Evolutionary conservation across 177 flowering plant genomes (phyloP).

Genomic region (Vitis hybrid): DNA sequence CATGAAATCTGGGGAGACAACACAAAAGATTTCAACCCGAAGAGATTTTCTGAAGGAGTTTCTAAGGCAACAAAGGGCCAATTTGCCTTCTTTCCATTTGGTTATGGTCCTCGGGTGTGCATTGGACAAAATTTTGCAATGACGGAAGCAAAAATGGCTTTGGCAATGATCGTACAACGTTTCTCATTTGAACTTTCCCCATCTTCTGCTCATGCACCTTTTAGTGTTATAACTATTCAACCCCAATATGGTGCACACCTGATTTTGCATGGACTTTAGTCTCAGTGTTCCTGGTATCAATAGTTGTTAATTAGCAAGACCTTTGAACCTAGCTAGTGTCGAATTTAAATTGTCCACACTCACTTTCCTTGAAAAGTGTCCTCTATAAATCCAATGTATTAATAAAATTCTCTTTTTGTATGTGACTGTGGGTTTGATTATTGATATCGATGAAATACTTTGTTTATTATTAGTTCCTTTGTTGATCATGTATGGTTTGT

Average conservation of each 20-base stretch:
- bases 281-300: too few relatives aligned
- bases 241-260: constrained; percentile 29
- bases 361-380: too few relatives aligned
- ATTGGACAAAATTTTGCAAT: constrained; percentile 34
- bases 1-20: constrained; percentile 37
- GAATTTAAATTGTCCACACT: too few relatives aligned
- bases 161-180: constrained; percentile 26
- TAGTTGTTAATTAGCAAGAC: too few relatives aligned
- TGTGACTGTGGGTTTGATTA: too few relatives aligned
- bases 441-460: too few relatives aligned
- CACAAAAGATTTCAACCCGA: constrained; percentile 40
- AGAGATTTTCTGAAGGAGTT: constrained; percentile 36
- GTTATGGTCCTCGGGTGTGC: constrained; percentile 31
- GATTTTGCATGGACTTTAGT: constrained; percentile 7
- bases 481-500: too few relatives aligned
- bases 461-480: too few relatives aligned
- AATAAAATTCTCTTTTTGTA: too few relatives aligned
- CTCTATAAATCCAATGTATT: too few relatives aligned
- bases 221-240: constrained; percentile 8
- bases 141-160: constrained; percentile 31
- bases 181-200: constrained; percentile 30
- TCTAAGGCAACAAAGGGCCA: constrained; percentile 31
- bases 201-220: constrained; percentile 33
- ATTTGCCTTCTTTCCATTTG: constrained; percentile 26
- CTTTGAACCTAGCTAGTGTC: too few relatives aligned